Evolutionary conservation across 1,284 basidiomycete species (phyloP), one percentile per base, ranked within the genome.

Genomic region (Rugosomyces carneus): DNA sequence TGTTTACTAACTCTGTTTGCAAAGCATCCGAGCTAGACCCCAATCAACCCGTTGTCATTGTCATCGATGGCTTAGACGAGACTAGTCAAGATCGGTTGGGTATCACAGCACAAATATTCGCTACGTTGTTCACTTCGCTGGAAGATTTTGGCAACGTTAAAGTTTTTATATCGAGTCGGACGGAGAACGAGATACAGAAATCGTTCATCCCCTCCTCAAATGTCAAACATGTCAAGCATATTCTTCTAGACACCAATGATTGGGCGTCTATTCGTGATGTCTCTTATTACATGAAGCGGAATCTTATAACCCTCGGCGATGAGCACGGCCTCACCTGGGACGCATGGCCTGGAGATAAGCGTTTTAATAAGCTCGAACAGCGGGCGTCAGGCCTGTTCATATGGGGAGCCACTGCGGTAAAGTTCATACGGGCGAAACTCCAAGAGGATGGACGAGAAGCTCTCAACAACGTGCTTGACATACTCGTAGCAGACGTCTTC

Each of bases 61-160:
- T 49, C 8, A 52, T 49, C 19, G 50, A 52, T 21, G 50, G 27
- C 10, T 36, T 49, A 6, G 50, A 52, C 29, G 50, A 52, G 42
- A 46, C 50, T 10, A 43, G 45, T 23, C 11, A 19, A 10, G 13
- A 23, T 1, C 43, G 37, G 10, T 39, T 48, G 2, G 23, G 29
- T 13, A 16, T 23, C 16, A 43, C 44, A 3, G 46, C 44, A 9
- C 13, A 37, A 3, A 45, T 48, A 37, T 48, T 51, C 20, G 42
- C 47, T 1, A 26, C 40, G 16, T 32, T 40, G 1, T 23, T 51
- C 13, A 16, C 24, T 7, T 27, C 35, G 11, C 39, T 48, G 23
- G 36, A 44, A 29, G 27, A 9, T 2, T 29, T 5, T 2, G 34
- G 16, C 11, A 50, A 47, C 26, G 35, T 34, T 1, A 48, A 48